phyloP scores from a whole-genome alignment of 768 basidiomycete species.

The Termitomyces bulborhizus region DNA sequence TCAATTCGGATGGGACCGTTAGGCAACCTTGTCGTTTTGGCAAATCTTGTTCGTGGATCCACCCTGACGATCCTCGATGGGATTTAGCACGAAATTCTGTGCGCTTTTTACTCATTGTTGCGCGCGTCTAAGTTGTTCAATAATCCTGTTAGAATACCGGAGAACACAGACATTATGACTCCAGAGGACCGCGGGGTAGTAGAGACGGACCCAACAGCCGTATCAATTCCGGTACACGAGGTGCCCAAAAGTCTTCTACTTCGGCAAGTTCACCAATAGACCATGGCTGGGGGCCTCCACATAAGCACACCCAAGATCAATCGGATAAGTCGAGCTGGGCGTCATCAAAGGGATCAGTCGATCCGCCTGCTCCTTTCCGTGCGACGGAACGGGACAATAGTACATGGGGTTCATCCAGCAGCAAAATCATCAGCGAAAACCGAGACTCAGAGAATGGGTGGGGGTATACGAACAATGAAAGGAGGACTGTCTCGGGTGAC shows the following conservation, averaged over 20 bases:
- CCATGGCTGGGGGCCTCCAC: conserved; percentile 3
- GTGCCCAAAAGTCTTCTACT: neutral
- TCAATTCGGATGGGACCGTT: conserved; percentile 15
- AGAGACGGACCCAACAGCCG: neutral
- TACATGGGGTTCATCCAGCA: neutral
- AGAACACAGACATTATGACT: neutral
- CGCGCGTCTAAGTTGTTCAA: neutral
- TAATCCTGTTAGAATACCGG: neutral
- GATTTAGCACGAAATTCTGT: conserved; percentile 6
- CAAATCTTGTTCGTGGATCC: conserved; percentile 16
- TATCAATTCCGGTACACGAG: neutral
- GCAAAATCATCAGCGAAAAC: neutral
- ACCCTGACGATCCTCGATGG: conserved; percentile 21
- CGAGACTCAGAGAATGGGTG: neutral
- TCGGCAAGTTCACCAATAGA: neutral
- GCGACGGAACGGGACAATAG: neutral
- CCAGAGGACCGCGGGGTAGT: neutral
- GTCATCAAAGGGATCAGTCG: neutral
- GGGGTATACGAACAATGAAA: neutral
- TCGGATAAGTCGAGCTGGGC: conserved; percentile 1
- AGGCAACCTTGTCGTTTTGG: conserved; percentile 12
- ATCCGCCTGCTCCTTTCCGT: neutral
- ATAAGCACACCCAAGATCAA: neutral
- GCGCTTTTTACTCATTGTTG: neutral
- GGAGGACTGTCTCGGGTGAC: neutral